These are phyloP conservation scores for Plantago lanceolata DNA, from an alignment of 305 asterid species.

Conservation along the genomic window DNA sequence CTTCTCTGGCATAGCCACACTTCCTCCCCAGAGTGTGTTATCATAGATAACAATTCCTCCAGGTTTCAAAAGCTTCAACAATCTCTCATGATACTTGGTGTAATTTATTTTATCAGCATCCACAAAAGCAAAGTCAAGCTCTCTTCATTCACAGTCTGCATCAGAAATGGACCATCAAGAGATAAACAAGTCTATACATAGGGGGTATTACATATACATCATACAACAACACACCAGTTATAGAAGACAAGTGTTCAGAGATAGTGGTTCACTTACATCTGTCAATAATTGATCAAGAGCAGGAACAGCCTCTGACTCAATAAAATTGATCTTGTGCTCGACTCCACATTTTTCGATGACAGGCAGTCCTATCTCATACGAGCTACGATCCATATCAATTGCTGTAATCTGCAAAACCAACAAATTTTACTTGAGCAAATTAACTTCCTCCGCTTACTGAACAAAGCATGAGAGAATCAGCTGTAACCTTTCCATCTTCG, in stretches of 20 bases:
- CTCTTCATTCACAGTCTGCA: slow-evolving; percentile 40
- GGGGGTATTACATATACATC: too few species aligned
- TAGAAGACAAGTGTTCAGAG: background rate
- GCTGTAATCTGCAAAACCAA: slow-evolving; percentile 40
- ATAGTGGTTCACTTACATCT: slow-evolving; percentile 28
- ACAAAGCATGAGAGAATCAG: background rate
- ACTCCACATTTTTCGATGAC: slow-evolving; percentile 46
- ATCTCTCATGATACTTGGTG: slow-evolving; percentile 43
- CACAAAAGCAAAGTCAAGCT: slow-evolving; percentile 47
- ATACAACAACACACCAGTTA: background rate
- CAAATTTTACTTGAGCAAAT: background rate
- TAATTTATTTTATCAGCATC: slow-evolving; percentile 47
- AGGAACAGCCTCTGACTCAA: slow-evolving; percentile 48
- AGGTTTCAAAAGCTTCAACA: slow-evolving; percentile 43
- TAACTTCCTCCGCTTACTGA: background rate
- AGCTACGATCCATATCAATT: slow-evolving; percentile 35
- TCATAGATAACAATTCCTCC: slow-evolving; percentile 49
- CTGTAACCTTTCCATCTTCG: slow-evolving; percentile 38
- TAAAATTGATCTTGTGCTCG: slow-evolving; percentile 46
- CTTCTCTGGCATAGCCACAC: slow-evolving; percentile 35
- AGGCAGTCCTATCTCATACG: slow-evolving; percentile 47
- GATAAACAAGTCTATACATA: too few species aligned
- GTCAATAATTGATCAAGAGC: slow-evolving; percentile 37
- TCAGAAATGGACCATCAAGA: too few species aligned
- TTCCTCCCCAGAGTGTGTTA: slow-evolving; percentile 50